Conservation (phyloP, 1,139 yeast genomes). For the Casaregolazyma lundiana region DNA sequence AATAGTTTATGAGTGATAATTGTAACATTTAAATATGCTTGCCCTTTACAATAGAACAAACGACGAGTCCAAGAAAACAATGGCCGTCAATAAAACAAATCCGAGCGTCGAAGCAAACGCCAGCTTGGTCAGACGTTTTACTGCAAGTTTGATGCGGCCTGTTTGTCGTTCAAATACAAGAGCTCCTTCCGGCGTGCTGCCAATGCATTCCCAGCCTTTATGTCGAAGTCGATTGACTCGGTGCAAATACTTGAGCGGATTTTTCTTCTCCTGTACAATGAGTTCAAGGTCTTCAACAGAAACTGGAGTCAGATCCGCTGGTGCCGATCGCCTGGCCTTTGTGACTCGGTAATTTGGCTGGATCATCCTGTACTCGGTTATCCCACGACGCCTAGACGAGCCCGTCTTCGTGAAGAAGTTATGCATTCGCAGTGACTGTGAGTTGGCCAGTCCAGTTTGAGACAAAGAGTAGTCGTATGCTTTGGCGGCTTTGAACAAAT, state of each 20-base stretch:
- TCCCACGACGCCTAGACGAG: neutral
- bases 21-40: neutral
- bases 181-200: slow-evolving; percentile 18
- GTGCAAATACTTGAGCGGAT: slow-evolving; percentile 24
- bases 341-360: neutral
- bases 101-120: neutral
- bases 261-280: neutral
- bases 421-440: slow-evolving; percentile 41
- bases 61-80: slow-evolving; percentile 9
- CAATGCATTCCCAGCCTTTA: slow-evolving; percentile 42
- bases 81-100: neutral
- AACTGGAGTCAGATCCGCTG: neutral
- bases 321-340: neutral
- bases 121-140: slow-evolving; percentile 16
- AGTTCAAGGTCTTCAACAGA: neutral
- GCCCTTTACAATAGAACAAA: slow-evolving; percentile 5
- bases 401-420: slow-evolving; percentile 46
- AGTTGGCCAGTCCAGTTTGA: slow-evolving; percentile 29
- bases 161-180: slow-evolving; percentile 36
- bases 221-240: slow-evolving; percentile 34
- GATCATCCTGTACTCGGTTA: neutral
- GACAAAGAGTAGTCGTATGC: slow-evolving; percentile 53
- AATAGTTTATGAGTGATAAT: neutral
- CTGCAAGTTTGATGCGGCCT: slow-evolving; percentile 17
- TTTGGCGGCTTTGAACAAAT: slow-evolving; percentile 43